A percentile compares a stretch with the other conserved stretches of the same genome.
These are phyloP conservation scores for Cutaneotrichosporon sp. DNA, from an alignment of 1,284 basidiomycete genomes.

Conservation along the genomic window DNA sequence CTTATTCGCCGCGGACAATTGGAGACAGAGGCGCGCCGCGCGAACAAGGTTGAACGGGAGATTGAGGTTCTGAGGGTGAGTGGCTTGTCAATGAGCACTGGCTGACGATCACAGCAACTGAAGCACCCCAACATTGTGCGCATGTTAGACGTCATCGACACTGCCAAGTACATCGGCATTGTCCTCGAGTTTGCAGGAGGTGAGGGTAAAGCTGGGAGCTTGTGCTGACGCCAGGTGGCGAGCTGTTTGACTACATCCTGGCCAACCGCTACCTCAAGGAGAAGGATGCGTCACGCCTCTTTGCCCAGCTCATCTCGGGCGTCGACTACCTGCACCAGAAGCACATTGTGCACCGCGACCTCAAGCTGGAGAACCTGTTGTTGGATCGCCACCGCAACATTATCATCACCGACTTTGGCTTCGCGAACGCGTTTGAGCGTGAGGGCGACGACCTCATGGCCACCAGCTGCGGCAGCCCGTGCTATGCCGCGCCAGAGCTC, in stretches of 20 bases:
- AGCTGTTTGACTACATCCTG: constrained; percentile 98
- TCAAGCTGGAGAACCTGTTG: constrained; percentile 97
- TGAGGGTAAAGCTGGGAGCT: constrained; percentile 31
- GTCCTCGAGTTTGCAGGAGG: constrained; percentile 95
- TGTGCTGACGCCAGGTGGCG: constrained; percentile 66
- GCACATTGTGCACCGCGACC: constrained; percentile 98
- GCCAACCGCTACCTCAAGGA: constrained; percentile 97
- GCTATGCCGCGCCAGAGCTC: constrained; percentile 98
- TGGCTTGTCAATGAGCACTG: constrained; percentile 21
- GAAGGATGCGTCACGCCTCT: constrained; percentile 91
- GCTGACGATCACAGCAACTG: constrained; percentile 63
- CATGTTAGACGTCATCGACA: constrained; percentile 98
- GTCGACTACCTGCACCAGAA: constrained; percentile 99
- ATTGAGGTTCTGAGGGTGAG: constrained; percentile 92
- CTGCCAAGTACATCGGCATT: constrained; percentile 99
- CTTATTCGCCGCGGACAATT: constrained; percentile 92
- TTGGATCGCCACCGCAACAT: constrained; percentile 97
- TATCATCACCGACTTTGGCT: constrained; percentile 99
- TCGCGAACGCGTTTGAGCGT: constrained; percentile 96
- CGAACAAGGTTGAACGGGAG: constrained; percentile 96
- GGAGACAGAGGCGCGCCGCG: constrained; percentile 72
- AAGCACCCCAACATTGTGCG: constrained; percentile 99
- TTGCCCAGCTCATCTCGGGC: constrained; percentile 97
- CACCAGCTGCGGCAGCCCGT: constrained; percentile 95
- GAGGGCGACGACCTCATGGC: constrained; percentile 95